Evolutionary conservation across 2,329 filamentous ascomycete species (phyloP), one percentile per base, ranked within the genome.

Genomic region (Aspergillus tamarii): DNA sequence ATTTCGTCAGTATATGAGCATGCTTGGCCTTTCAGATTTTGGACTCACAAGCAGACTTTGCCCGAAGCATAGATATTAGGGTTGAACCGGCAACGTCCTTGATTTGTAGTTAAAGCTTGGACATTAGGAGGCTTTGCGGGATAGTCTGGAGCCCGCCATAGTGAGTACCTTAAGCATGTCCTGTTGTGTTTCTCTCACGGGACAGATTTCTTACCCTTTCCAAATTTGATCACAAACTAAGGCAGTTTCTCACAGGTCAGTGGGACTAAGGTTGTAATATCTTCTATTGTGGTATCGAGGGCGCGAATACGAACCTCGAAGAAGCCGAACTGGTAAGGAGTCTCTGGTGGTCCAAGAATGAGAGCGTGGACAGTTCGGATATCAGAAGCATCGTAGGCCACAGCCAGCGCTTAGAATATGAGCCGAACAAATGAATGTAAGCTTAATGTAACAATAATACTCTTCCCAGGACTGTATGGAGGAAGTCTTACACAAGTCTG

Each of bases 311-410:
- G 64, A 77, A 95, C 93, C 85, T 98, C 93, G 75, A 96, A 98
- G 81, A 97, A 97, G 3, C 95, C 95, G 74, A 96, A 97, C 78
- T 97, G 94, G 78, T 99, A 99, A 0, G 94, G 94, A 0, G 94
- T 96, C 71, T 95, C 94, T 68, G 94, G 93, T 28, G 95, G 94
- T 0, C 95, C 95, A 69, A 98, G 88, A 72, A 98, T 94, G 67
- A 98, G 79, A 56, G 94, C 93, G 75, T 89, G 91, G 57, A 98
- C 90, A 75, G 92, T 91, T 61, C 94, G 91, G 65, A 98, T 92
- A 77, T 99, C 93, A 70, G 89, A 85, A 78, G 98, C 95, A 58
- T 91, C 86, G 75, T 91, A 96, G 62, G 92, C 91, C 56, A 97
- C 93, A 12, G 92, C 92, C 67, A 98, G 86, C 34, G 94, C 92